Conservation (phyloP, 257 asterid species). For the Penstemon newberryi region DNA sequence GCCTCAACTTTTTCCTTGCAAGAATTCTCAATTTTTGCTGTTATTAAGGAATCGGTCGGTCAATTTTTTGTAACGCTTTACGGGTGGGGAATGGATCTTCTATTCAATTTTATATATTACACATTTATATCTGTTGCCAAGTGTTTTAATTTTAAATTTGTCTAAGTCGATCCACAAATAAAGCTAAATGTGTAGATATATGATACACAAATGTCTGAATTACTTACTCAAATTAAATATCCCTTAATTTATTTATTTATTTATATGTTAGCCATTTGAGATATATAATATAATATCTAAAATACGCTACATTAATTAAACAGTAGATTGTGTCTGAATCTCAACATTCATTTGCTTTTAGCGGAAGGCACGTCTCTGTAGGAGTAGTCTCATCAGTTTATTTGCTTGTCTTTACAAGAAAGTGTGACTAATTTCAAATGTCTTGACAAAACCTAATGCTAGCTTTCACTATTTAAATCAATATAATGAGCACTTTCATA, state of each 20-base stretch:
- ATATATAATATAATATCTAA: too few species aligned
- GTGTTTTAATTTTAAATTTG: neutral
- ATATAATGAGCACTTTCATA: neutral
- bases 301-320: too few species aligned
- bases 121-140: neutral
- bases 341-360: conserved; percentile 43
- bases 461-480: conserved; percentile 13
- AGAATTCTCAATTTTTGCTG: conserved; percentile 33
- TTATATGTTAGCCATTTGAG: too few species aligned
- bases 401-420: conserved; percentile 34
- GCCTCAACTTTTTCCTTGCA: conserved; percentile 19
- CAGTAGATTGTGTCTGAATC: conserved; percentile 34
- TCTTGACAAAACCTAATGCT: conserved; percentile 21
- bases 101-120: neutral
- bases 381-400: conserved; percentile 30
- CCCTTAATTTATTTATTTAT: too few species aligned
- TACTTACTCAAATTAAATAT: too few species aligned
- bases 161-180: neutral
- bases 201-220: too few species aligned
- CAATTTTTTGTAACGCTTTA: conserved; percentile 22
- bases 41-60: conserved; percentile 51
- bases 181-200: too few species aligned
- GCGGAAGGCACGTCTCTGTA: conserved; percentile 38
- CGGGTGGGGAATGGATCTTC: neutral
- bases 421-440: conserved; percentile 14